Evolutionary conservation across 768 basidiomycete species (phyloP), one percentile per base, ranked within the genome.

Genomic region (Solioccasus polychromus): DNA sequence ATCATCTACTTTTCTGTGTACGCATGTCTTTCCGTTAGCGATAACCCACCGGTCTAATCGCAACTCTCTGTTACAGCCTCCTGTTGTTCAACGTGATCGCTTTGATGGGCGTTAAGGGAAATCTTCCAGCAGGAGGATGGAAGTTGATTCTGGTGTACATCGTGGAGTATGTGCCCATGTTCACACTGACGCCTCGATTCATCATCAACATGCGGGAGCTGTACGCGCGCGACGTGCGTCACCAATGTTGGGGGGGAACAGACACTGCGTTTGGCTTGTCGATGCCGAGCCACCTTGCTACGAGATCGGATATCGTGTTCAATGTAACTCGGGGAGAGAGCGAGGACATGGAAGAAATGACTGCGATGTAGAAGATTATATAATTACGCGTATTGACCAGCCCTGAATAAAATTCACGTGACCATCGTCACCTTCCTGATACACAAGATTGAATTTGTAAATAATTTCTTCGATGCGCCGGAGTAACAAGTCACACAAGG

Each of bases 401-500:
- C 62, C 62, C 63, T 64, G 26, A 54, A 58, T n/a, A 0, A 1
- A 1, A 7, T 48, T n/a, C 61, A 63, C 50, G 50, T 63, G 61
- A 54, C 22, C 29, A 15, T 11, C 3, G 24, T 25, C 20, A 35
- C 38, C 17, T 38, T 39, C 38, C 24, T 44, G 7, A 12, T 34
- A 8, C 35, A 39, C 19, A 2, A 19, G 51, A 29, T 30, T 39
- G 37, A 43, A 14, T 29, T 12, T 32, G 17, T 23, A 31, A 36
- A 44, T 40, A 15, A 45, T 46, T 50, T 48, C 50, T 47, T 45
- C 45, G 72, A 71, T 68, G 57, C 73, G 83, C 48, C 72, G 82
- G 44, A 66, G 69, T 12, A 86, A 86, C 67, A 84, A 83, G 60
- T 85, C 83, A 5, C 73, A 72, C 67, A 87, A 84, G 70, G 84